Base-by-base conservation (phyloP, 371 early-diverging fungal genomes). In the Mortierella sp. region DNA sequence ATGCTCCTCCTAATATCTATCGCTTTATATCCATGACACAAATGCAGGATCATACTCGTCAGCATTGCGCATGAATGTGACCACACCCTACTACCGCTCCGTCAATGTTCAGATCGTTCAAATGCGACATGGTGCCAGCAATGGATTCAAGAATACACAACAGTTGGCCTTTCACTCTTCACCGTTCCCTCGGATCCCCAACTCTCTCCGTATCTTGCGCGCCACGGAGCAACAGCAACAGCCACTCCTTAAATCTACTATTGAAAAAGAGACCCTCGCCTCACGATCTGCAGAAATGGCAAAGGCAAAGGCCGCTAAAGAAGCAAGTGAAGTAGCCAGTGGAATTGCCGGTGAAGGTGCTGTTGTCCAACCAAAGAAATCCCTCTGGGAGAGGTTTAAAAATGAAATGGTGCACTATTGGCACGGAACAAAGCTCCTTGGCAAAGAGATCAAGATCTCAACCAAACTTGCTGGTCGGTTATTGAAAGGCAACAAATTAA, bases 351-450 rank as follows among this genome's bases (percentile, higher is more conserved):
- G 74, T 12, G 80, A 74, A 47, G 80, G 71, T 23, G 70, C 77
- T 15, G 57, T 75, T 12, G 60, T 62, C 1, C 87, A 86, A 55
- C 85, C 85, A 28, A 93, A 93, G 70, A 93, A 93, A 81, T 89
- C 94, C 22, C 57, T 94, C 4, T 88, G 89, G 91, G 89, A 88
- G 61, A 87, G 93, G 55, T 89, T 97, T 71, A 98, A 98, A 85
- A 92, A 94, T 31, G 99, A 98, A 83, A 90, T 91, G 15, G 77
- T 90, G 40, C 99, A 99, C 85, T 96, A 96, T 86, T 97, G 97
- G 97, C 93, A 96, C 64, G 99, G 98, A 15, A 93, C 95, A 26
- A 95, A 97, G 85, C 89, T 98, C 23, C 86, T 99, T 31, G 97
- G 94, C 10, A 86, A 93, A 53, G 99, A 99, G 86, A 88, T 94